phyloP scores from a whole-genome alignment of 1,284 basidiomycete genomes.

The Fereydounia khargensis region DNA sequence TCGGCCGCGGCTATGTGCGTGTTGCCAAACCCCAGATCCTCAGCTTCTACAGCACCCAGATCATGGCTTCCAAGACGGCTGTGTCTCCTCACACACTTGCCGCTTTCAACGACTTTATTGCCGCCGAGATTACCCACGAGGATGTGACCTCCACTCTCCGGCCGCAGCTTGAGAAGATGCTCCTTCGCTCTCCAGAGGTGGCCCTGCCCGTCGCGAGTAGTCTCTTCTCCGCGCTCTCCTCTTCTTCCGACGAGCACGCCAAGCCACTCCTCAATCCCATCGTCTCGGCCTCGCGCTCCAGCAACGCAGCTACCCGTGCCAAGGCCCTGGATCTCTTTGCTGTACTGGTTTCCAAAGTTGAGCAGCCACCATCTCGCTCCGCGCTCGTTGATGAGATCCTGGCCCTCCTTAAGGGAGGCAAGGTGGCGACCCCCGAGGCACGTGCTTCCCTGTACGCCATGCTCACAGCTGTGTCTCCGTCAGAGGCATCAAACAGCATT shows the following conservation, averaged over 20 bases:
- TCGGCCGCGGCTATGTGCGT: conserved; percentile 27
- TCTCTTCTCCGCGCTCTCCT: conserved; percentile 27
- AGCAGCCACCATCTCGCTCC: conserved; percentile 15
- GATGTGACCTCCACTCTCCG: conserved; percentile 37
- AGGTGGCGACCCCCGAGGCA: conserved; percentile 37
- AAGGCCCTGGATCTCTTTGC: conserved; percentile 28
- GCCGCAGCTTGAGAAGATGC: conserved; percentile 52
- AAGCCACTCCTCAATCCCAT: conserved; percentile 29
- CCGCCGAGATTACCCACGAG: conserved; percentile 20
- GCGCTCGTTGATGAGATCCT: conserved; percentile 33
- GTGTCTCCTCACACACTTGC: conserved; percentile 23
- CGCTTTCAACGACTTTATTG: conserved; percentile 43
- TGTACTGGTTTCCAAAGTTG: conserved; percentile 11
- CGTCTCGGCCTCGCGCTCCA: conserved; percentile 39
- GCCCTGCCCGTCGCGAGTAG: conserved; percentile 29
- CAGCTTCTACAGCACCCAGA: conserved; percentile 39
- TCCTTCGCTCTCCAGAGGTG: conserved; percentile 50
- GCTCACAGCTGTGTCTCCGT: conserved; percentile 21
- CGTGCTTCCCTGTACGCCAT: conserved; percentile 39
- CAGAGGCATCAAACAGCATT: conserved; percentile 14
- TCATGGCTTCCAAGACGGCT: conserved; percentile 39
- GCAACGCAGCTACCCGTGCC: conserved; percentile 31
- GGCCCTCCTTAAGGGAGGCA: conserved; percentile 36
- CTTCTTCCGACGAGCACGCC: conserved; percentile 23
- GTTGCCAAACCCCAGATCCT: conserved; percentile 28